Percentiles rank a stretch among this genome's conserved stretches.
Conservation (phyloP, 495 filamentous ascomycete species). For the Neurospora sp. region DNA sequence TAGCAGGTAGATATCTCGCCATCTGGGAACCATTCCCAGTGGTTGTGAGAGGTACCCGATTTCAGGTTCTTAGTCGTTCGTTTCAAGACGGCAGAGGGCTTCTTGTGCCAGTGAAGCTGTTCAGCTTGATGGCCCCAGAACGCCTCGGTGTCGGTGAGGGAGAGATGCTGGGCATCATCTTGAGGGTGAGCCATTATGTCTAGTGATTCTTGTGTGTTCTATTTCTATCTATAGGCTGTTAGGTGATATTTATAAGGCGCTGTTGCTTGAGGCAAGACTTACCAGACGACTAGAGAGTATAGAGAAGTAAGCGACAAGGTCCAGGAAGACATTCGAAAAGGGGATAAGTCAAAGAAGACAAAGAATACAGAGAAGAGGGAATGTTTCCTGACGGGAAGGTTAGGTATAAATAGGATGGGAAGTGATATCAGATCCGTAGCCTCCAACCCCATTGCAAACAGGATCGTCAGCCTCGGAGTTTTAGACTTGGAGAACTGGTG, state of each 20-base stretch:
- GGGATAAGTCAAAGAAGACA: background rate
- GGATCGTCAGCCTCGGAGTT: background rate
- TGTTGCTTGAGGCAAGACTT: background rate
- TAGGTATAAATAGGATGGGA: background rate
- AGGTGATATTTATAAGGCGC: background rate
- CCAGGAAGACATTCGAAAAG: background rate
- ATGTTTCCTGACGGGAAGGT: background rate
- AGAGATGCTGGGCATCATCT: conserved; percentile 42
- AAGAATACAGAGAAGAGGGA: background rate
- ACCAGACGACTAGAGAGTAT: background rate
- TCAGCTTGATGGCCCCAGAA: conserved; percentile 75
- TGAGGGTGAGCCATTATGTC: conserved; percentile 29
- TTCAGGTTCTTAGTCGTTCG: conserved; percentile 32
- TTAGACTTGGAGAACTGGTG: background rate
- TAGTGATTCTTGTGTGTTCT: background rate
- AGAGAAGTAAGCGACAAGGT: background rate
- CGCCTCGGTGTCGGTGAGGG: conserved; percentile 49
- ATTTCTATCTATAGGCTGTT: background rate
- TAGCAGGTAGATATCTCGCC: conserved; percentile 84
- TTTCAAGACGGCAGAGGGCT: conserved; percentile 42
- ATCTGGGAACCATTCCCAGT: conserved; percentile 80
- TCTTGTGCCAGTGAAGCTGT: conserved; percentile 70
- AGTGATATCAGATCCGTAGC: background rate
- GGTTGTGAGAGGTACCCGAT: conserved; percentile 31
- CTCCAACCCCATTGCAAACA: background rate